phyloP scores from a whole-genome alignment of 345 rosid genomes.

The Pseudoturritis turrita region DNA sequence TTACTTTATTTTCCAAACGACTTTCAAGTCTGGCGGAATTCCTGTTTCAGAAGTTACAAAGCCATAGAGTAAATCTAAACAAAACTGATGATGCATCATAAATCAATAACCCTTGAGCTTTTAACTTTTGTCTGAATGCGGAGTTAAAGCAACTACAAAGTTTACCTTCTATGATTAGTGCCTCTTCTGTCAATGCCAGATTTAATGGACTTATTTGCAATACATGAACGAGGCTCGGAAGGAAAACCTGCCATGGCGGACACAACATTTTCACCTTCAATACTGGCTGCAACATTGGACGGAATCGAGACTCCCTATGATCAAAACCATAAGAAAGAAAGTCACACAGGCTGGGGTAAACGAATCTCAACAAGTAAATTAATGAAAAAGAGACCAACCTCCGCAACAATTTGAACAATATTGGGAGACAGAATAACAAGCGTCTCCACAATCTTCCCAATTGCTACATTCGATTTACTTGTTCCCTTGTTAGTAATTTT shows the following conservation, averaged over 20 bases:
- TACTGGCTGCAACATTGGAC: conserved; percentile 38
- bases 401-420: conserved; percentile 76
- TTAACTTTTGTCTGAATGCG: background rate
- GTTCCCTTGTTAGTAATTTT: conserved; percentile 67
- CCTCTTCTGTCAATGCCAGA: conserved; percentile 35
- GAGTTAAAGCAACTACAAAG: background rate
- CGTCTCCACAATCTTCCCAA: conserved; percentile 45
- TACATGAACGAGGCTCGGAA: conserved; percentile 23
- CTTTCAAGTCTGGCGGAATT: conserved; percentile 1
- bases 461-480: conserved; percentile 51
- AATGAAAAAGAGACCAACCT: conserved; percentile 40
- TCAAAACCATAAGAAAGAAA: background rate
- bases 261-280: conserved; percentile 39
- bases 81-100: background rate
- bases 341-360: conserved; percentile 8
- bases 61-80: background rate
- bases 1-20: background rate
- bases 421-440: conserved; percentile 58
- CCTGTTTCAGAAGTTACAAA: background rate
- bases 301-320: conserved; percentile 54
- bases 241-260: conserved; percentile 31
- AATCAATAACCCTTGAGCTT: background rate
- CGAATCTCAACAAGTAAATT: background rate
- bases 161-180: conserved; percentile 49
- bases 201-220: conserved; percentile 20